These are phyloP conservation scores for Hygrocybe punicea DNA, from an alignment of 768 basidiomycete genomes.

Conservation along the genomic window DNA sequence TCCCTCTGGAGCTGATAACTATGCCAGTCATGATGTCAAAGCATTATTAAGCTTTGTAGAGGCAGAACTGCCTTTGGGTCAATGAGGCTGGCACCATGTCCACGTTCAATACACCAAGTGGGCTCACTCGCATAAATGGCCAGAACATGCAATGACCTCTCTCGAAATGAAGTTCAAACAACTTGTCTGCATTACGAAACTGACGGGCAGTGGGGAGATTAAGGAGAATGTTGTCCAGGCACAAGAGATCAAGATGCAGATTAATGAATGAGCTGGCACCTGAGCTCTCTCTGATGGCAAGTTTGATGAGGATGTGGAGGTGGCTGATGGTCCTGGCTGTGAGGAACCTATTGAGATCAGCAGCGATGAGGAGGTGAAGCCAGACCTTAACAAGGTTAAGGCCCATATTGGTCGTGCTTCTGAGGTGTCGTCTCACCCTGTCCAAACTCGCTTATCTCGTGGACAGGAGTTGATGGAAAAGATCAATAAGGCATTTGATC, in stretches of 20 bases:
- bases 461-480: neutral
- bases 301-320: slow-evolving; percentile 7
- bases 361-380: neutral
- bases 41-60: slow-evolving; percentile 15
- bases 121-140: slow-evolving; percentile 12
- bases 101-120: slow-evolving; percentile 13
- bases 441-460: neutral
- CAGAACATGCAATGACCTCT: slow-evolving; percentile 10
- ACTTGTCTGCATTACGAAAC: slow-evolving; percentile 24
- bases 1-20: slow-evolving; percentile 19
- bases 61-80: slow-evolving; percentile 20
- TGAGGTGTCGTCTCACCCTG: neutral
- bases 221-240: slow-evolving; percentile 22
- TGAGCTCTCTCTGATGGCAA: slow-evolving; percentile 15
- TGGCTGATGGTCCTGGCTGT: too few species aligned
- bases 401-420: neutral
- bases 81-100: slow-evolving; percentile 16
- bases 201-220: slow-evolving; percentile 26
- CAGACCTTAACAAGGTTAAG: neutral
- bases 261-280: slow-evolving; percentile 22
- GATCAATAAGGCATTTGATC: slow-evolving; percentile 1
- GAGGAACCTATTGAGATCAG: neutral
- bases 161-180: slow-evolving; percentile 26
- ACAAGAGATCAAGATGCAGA: slow-evolving; percentile 18
- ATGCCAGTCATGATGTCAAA: slow-evolving; percentile 12